Conservation (phyloP, 164 flowering plant species). For the Kalanchoe fedtschenkoi region DNA sequence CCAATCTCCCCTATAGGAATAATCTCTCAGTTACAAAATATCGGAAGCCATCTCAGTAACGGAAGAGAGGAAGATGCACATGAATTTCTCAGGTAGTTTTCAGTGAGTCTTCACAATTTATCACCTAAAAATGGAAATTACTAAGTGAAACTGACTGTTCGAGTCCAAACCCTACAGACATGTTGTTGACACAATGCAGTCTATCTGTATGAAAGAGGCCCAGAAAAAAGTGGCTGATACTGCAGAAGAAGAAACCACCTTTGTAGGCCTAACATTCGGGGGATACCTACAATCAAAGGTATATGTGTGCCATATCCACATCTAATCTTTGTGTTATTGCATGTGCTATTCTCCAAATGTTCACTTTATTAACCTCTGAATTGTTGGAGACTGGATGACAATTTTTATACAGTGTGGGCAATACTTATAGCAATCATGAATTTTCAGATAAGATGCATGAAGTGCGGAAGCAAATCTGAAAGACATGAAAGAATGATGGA, state of each 20-base stretch:
- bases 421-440: not conserved
- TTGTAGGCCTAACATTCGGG: conserved; percentile 76
- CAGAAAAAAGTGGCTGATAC: conserved; percentile 23
- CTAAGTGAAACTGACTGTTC: not conserved
- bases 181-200: conserved; percentile 82
- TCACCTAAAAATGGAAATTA: not conserved
- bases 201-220: conserved; percentile 64
- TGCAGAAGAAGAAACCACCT: conserved; percentile 58
- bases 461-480: conserved; percentile 70
- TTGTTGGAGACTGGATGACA: not conserved
- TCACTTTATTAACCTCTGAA: too few relatives aligned
- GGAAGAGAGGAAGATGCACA: conserved; percentile 94
- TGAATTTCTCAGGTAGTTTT: conserved; percentile 73
- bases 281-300: conserved; percentile 95
- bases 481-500: conserved; percentile 84
- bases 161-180: conserved; percentile 33
- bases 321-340: too few relatives aligned
- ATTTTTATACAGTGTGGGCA: not conserved
- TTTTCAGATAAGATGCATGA: conserved; percentile 73
- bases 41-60: conserved; percentile 52
- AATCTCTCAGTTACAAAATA: conserved; percentile 47
- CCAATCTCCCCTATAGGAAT: conserved; percentile 63
- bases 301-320: not conserved
- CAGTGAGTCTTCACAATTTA: not conserved
- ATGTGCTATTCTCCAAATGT: too few relatives aligned